Evolutionary conservation across 108 stramenopile species (phyloP).

Genomic region (Licmophora abbreviata): DNA sequence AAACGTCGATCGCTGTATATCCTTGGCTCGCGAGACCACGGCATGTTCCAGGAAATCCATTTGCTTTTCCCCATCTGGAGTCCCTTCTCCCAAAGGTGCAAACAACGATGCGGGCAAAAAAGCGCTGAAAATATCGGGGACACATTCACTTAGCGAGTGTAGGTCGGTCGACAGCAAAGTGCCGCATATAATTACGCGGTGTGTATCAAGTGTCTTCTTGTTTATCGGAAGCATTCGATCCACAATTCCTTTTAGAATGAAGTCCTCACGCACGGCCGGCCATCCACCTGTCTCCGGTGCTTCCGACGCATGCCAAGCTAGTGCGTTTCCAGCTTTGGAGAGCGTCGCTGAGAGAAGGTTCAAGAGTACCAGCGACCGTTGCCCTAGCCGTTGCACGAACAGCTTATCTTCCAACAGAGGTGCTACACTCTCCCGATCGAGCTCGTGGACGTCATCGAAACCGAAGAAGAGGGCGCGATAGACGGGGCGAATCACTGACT

Average conservation of each 20-base stretch:
- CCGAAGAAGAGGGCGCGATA: conserved; percentile 69
- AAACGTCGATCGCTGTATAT: conserved; percentile 19
- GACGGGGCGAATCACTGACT: conserved; percentile 47
- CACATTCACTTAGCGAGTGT: conserved; percentile 28
- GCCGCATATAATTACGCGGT: conserved; percentile 52
- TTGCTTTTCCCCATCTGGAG: conserved; percentile 21
- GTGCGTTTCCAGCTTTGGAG: conserved; percentile 5
- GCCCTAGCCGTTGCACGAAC: conserved; percentile 18
- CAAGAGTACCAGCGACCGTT: too few relatives aligned
- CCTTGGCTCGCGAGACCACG: conserved; percentile 39
- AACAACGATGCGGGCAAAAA: conserved; percentile 48
- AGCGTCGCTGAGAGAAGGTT: not conserved
- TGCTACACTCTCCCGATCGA: conserved; percentile 31
- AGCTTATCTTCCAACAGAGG: conserved; percentile 43
- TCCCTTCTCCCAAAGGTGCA: conserved; percentile 13
- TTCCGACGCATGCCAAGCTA: conserved; percentile 15
- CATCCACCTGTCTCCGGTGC: conserved; percentile 20
- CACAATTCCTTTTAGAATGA: conserved; percentile 37
- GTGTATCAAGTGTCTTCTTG: conserved; percentile 35
- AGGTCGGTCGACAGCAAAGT: conserved; percentile 41
- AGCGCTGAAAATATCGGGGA: conserved; percentile 43
- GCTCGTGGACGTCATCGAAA: conserved; percentile 61
- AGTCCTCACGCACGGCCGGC: conserved; percentile 51
- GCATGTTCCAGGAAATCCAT: conserved; percentile 48
- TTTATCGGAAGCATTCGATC: conserved; percentile 16